Evolutionary conservation across 768 basidiomycete species (phyloP).

Genomic region (Cyathus striatus): DNA sequence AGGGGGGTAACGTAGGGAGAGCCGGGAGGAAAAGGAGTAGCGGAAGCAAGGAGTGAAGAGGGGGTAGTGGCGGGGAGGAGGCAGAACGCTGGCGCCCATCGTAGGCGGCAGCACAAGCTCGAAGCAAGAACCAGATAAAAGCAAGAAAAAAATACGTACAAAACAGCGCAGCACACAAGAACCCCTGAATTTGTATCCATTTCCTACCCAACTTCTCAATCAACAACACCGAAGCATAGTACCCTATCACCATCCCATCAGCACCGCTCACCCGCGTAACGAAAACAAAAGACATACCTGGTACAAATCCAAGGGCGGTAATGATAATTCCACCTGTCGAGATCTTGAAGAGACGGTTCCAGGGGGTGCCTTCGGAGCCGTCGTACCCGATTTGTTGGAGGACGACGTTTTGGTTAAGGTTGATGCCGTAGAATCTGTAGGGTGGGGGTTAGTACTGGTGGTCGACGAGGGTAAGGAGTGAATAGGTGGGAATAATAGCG

Average conservation of each 20-base stretch:
- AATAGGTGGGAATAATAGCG: background rate
- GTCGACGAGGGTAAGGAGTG: conserved; percentile 58
- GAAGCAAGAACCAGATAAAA: no score
- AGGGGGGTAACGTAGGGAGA: conserved; percentile 62
- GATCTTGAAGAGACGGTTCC: conserved; percentile 67
- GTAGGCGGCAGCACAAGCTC: no score
- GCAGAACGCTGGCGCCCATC: no score
- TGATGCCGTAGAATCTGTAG: no score
- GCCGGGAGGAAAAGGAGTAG: conserved; percentile 69
- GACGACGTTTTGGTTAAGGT: conserved; percentile 71
- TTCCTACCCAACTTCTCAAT: conserved; percentile 73
- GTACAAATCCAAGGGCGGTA: conserved; percentile 69
- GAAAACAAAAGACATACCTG: no score
- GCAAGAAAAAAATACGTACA: no score
- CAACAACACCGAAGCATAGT: conserved; percentile 63
- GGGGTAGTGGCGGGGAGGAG: conserved; percentile 67
- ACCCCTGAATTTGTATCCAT: no score
- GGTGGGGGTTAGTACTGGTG: no score
- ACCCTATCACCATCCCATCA: conserved; percentile 37
- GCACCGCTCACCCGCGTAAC: background rate
- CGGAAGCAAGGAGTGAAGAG: conserved; percentile 70
- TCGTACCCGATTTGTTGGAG: no score
- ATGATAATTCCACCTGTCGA: conserved; percentile 68
- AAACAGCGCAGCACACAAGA: conserved; percentile 64
- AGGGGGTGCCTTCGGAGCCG: no score